phyloP scores from a whole-genome alignment of 208 protist species.

The Trypanosoma melophagium region DNA sequence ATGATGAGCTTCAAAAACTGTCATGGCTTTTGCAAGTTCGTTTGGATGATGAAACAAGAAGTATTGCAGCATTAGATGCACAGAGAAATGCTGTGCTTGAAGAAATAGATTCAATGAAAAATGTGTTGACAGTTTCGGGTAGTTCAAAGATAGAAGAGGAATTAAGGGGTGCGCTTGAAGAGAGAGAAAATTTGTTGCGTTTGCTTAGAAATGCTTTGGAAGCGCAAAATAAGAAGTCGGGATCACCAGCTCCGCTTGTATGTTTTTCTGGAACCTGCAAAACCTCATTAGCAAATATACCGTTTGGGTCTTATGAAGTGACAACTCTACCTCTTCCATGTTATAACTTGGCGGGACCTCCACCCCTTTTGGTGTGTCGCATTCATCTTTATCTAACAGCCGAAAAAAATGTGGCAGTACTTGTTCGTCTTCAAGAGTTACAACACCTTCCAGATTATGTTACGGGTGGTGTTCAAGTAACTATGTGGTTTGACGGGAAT shows the following conservation, averaged over 20 bases:
- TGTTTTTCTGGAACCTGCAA: slow-evolving; percentile 60
- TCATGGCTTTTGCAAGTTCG: slow-evolving; percentile 20
- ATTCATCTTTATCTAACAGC: slow-evolving; percentile 33
- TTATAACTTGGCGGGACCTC: slow-evolving; percentile 41
- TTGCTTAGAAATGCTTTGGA: slow-evolving; percentile 16
- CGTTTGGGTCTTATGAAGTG: slow-evolving; percentile 39
- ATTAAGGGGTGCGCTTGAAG: slow-evolving; percentile 20
- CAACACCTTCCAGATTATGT: slow-evolving; percentile 51
- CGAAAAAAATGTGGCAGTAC: slow-evolving; percentile 33
- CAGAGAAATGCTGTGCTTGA: slow-evolving; percentile 10
- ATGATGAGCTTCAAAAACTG: slow-evolving; percentile 35
- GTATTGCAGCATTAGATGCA: slow-evolving; percentile 27
- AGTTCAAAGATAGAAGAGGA: slow-evolving; percentile 30
- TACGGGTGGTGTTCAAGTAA: slow-evolving; percentile 40
- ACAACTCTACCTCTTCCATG: slow-evolving; percentile 46
- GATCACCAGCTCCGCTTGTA: slow-evolving; percentile 14
- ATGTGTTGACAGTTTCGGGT: slow-evolving; percentile 21
- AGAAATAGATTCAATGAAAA: slow-evolving; percentile 31
- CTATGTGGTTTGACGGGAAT: slow-evolving; percentile 57
- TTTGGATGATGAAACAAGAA: slow-evolving; percentile 22
- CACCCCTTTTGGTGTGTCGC: slow-evolving; percentile 46
- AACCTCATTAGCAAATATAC: slow-evolving; percentile 35
- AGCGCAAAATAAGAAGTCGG: background rate
- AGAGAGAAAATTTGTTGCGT: slow-evolving; percentile 30
- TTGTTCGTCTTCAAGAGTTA: slow-evolving; percentile 42